Conservation (phyloP, 345 rosid species). For the Camelina sativa region DNA sequence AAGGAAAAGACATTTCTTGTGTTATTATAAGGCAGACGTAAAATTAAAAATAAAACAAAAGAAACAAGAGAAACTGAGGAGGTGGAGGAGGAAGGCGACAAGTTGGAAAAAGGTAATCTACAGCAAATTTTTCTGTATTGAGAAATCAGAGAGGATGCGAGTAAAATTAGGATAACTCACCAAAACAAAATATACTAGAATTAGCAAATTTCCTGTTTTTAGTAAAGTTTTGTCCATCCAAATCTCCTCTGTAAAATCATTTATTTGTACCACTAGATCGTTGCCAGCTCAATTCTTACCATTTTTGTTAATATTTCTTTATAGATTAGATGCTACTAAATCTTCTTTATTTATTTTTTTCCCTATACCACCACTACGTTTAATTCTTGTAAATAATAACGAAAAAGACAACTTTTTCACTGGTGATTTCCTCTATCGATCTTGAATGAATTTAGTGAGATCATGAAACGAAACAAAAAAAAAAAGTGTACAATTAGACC, state of each 20-base stretch:
- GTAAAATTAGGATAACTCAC: slow-evolving; percentile 36
- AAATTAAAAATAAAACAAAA: slow-evolving; percentile 17
- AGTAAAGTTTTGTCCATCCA: slow-evolving; percentile 27
- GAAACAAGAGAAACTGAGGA: slow-evolving; percentile 17
- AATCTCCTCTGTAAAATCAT: slow-evolving; percentile 34
- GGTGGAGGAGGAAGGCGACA: slow-evolving; percentile 21
- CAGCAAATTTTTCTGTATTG: slow-evolving; percentile 42
- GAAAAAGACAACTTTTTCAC: background rate
- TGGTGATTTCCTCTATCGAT: background rate
- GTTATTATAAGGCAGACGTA: slow-evolving; percentile 35
- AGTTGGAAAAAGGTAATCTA: slow-evolving; percentile 43
- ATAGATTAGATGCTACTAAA: background rate
- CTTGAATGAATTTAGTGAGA: background rate
- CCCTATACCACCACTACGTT: background rate
- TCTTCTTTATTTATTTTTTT: background rate
- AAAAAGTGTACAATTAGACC: no score
- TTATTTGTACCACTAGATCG: background rate
- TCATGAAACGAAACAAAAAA: background rate
- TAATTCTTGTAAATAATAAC: background rate
- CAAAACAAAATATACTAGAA: slow-evolving; percentile 2
- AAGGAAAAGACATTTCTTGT: slow-evolving; percentile 48
- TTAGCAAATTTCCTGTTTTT: slow-evolving; percentile 39
- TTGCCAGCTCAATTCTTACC: slow-evolving; percentile 10
- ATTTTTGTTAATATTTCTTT: background rate
- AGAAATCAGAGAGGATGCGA: slow-evolving; percentile 40